phyloP scores from a whole-genome alignment of 257 asterid genomes.

The Voacanga thouarsii region DNA sequence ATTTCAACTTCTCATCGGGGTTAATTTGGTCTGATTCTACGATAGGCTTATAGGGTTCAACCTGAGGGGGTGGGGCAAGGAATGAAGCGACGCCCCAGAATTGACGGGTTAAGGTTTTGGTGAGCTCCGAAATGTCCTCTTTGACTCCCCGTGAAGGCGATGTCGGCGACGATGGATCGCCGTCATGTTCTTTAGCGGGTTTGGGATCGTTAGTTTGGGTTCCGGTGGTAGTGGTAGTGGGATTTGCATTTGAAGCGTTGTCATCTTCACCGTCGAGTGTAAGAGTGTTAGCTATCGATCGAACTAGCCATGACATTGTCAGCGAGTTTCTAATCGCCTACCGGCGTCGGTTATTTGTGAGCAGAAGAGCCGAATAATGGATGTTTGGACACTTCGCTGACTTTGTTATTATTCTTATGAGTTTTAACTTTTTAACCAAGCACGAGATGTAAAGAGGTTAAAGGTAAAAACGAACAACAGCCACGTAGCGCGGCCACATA shows the following conservation, averaged over 20 bases:
- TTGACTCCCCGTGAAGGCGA: constrained; percentile 82
- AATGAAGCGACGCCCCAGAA: constrained; percentile 99
- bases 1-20: background rate
- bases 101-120: constrained; percentile 81
- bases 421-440: too few species aligned
- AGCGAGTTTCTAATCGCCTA: constrained; percentile 11
- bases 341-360: background rate
- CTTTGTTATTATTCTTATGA: too few species aligned
- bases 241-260: constrained; percentile 16
- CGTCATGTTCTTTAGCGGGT: constrained; percentile 29
- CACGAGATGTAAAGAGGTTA: too few species aligned
- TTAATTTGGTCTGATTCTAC: background rate
- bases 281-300: constrained; percentile 91
- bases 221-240: constrained; percentile 1
- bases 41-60: constrained; percentile 29
- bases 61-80: constrained; percentile 84
- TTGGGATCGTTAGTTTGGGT: constrained; percentile 15
- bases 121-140: constrained; percentile 90
- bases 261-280: constrained; percentile 57
- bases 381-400: background rate
- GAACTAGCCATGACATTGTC: constrained; percentile 90
- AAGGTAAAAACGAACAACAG: too few species aligned
- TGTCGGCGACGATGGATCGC: constrained; percentile 40
- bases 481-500: too few species aligned
- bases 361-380: background rate